phyloP scores from a whole-genome alignment of 1,284 basidiomycete species.

The Tremellales sp. region DNA sequence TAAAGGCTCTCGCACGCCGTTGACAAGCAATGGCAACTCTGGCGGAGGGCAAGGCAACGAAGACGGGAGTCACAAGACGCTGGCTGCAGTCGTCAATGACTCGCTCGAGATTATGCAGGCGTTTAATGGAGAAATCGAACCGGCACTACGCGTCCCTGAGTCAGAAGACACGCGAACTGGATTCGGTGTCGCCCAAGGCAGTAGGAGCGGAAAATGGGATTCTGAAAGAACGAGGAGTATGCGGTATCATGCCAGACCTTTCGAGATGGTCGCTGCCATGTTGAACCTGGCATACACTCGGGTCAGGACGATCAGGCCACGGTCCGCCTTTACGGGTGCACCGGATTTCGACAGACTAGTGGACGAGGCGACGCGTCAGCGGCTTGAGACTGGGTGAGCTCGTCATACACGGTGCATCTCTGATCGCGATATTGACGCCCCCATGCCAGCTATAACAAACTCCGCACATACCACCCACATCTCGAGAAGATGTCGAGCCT shows the following conservation, averaged over 20 bases:
- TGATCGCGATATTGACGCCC: neutral
- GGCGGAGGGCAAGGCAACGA: neutral
- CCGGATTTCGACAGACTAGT: constrained; percentile 28
- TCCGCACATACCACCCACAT: constrained; percentile 39
- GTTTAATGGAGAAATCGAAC: constrained; percentile 7
- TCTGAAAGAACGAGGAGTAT: constrained; percentile 13
- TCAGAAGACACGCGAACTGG: neutral
- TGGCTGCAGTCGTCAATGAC: neutral
- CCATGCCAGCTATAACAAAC: constrained; percentile 20
- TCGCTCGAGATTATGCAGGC: constrained; percentile 29
- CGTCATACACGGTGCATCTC: neutral
- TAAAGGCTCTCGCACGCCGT: neutral
- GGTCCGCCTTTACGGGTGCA: constrained; percentile 17
- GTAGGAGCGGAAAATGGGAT: neutral
- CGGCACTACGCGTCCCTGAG: neutral
- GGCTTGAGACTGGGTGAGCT: constrained; percentile 30
- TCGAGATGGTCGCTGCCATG: constrained; percentile 36
- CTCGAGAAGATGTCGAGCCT: constrained; percentile 29
- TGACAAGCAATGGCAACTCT: neutral
- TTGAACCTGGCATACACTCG: constrained; percentile 29
- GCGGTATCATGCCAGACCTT: constrained; percentile 35
- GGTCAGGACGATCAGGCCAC: neutral
- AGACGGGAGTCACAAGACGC: constrained; percentile 16
- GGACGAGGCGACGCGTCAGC: constrained; percentile 13
- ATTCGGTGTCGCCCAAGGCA: constrained; percentile 5